phyloP scores from a whole-genome alignment of 345 rosid species.

The Hibiscus mutabilis region DNA sequence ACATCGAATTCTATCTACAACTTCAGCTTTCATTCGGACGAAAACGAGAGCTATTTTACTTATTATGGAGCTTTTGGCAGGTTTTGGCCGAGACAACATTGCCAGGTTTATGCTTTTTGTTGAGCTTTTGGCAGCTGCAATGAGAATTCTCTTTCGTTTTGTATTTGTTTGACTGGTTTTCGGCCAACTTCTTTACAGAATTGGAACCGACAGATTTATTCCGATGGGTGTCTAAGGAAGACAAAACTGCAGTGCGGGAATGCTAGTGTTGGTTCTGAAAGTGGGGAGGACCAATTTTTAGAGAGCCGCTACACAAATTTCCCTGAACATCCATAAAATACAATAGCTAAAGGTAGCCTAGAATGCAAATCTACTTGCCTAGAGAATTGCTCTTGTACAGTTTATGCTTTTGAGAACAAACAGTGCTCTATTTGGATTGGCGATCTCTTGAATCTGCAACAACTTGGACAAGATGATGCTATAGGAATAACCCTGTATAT shows the following conservation, averaged over 20 bases:
- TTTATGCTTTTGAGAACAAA: conserved; percentile 40
- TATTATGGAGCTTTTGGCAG: conserved; percentile 67
- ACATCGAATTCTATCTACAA: conserved; percentile 34
- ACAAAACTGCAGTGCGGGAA: conserved; percentile 40
- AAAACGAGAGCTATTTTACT: conserved; percentile 50
- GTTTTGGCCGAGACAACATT: conserved; percentile 57
- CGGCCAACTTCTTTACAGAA: conserved; percentile 10
- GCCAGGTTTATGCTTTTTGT: conserved; percentile 47
- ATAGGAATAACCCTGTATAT: conserved; percentile 34
- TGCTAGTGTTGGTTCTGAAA: conserved; percentile 15
- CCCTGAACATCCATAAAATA: conserved; percentile 17
- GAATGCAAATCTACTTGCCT: conserved; percentile 42
- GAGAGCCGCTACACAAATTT: conserved; percentile 15
- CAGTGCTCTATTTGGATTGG: conserved; percentile 50
- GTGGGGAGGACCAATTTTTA: conserved; percentile 29
- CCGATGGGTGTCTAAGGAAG: conserved; percentile 53
- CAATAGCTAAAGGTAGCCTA: conserved; percentile 13
- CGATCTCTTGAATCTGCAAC: conserved; percentile 38
- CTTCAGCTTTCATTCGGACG: conserved; percentile 34
- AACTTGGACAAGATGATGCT: conserved; percentile 25
- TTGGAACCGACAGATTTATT: conserved; percentile 47
- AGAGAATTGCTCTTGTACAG: conserved; percentile 53
- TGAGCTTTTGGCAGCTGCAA: conserved; percentile 63
- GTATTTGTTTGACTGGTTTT: conserved; percentile 49
- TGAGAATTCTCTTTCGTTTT: conserved; percentile 32